Evolutionary conservation across 371 early-diverging fungal genomes (phyloP), one percentile per base, ranked within the genome.

Genomic region (Fennellomyces sp.): DNA sequence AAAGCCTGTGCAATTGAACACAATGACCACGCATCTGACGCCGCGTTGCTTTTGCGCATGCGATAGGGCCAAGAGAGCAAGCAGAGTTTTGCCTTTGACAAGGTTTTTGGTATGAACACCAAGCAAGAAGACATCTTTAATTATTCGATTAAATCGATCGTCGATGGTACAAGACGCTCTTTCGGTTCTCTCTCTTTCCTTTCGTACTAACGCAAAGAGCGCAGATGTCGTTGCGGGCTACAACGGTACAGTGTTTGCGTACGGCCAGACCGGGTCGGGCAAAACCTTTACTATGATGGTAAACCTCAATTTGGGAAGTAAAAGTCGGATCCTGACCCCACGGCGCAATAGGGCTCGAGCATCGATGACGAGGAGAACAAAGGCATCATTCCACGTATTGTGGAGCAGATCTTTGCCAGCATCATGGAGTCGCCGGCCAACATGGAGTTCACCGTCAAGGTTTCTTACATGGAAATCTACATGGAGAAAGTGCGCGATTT

Each of bases 221-320:
- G n/a, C 23, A 66, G 66, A 66, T 33, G 66, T 66, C 27, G 66
- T 66, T 48, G 58, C 66, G 11, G 88, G 89, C 61, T 89, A 89
- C 68, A 95, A 96, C 78, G 96, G 96, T 47, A 96, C 97, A 3
- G 91, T 97, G 36, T 96, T 99, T 71, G 96, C 96, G 30, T 98
- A 95, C 71, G 96, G 96, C 59, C 96, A 95, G 72, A 95, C 95
- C 2, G 96, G 97, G 56, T 87, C 90, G 45, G 99, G 98, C 64
- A 98, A 98, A 81, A 97, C 97, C 10, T 91, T 91, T 77, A 97
- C 97, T 12, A 97, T 99, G 97, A 92, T 94, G 94, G 88, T 88
- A 75, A n/a, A n/a, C n/a, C n/a, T n/a, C n/a, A n/a, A n/a, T n/a
- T n/a, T n/a, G n/a, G n/a, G n/a, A n/a, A n/a, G n/a, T n/a, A n/a